Evolutionary conservation across 768 basidiomycete species (phyloP).

Genomic region (Amylocystis lapponica): DNA sequence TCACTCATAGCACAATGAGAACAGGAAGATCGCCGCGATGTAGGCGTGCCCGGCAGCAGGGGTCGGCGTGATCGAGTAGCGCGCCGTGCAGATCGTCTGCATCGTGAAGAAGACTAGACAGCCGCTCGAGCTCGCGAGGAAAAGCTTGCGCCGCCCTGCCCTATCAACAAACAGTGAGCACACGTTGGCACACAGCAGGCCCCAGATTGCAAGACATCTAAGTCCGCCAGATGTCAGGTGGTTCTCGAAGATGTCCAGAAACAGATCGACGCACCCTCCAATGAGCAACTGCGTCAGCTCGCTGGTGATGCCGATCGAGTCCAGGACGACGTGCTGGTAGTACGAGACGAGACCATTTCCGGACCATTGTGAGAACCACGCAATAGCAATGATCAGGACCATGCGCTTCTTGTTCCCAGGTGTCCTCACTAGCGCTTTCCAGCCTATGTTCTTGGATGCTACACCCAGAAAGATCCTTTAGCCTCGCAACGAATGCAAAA

Average conservation of each 20-base stretch:
- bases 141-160: conserved; percentile 43
- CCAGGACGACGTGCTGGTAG: conserved; percentile 47
- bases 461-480: no score
- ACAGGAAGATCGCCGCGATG: conserved; percentile 30
- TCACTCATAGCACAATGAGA: conserved; percentile 30
- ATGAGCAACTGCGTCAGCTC: no score
- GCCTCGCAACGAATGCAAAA: neutral
- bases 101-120: conserved; percentile 35
- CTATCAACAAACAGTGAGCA: no score
- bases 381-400: conserved; percentile 45
- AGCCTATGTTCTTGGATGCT: conserved; percentile 27
- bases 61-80: conserved; percentile 22
- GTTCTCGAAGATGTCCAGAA: neutral
- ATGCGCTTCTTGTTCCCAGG: conserved; percentile 44
- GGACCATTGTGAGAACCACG: conserved; percentile 50
- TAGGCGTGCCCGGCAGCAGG: conserved; percentile 32
- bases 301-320: conserved; percentile 40
- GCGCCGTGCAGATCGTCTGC: conserved; percentile 30
- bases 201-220: conserved; percentile 44
- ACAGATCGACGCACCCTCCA: neutral
- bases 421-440: conserved; percentile 25
- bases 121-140: conserved; percentile 39
- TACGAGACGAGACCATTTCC: conserved; percentile 34
- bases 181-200: conserved; percentile 40
- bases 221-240: neutral